Conservation (phyloP, 176 grass and related monocot genomes). For the Oryza nivara region DNA sequence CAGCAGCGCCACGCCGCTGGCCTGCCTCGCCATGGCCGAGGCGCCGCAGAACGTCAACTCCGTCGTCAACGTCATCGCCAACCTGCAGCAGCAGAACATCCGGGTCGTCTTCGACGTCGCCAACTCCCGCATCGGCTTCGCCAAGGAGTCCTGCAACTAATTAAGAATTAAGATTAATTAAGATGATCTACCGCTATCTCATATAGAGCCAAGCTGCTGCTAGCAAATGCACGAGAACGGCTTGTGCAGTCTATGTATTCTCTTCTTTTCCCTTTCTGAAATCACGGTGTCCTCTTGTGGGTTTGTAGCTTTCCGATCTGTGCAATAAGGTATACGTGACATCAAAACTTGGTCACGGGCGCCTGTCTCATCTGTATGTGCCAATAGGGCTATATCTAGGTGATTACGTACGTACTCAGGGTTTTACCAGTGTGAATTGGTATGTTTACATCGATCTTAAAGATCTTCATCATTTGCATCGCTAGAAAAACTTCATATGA, state of each 20-base stretch:
- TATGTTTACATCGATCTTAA: background rate
- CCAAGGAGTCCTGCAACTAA: constrained; percentile 73
- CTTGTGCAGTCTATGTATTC: background rate
- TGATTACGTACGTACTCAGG: background rate
- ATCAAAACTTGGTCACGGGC: constrained; percentile 40
- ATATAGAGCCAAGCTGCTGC: background rate
- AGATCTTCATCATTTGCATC: background rate
- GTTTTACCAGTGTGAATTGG: background rate
- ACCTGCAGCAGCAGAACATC: constrained; percentile 94
- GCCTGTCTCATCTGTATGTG: background rate
- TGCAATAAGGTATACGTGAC: constrained; percentile 44
- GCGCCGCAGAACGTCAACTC: constrained; percentile 80
- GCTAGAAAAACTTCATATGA: background rate
- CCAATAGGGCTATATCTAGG: background rate
- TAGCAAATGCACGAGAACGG: background rate
- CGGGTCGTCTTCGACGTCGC: constrained; percentile 77
- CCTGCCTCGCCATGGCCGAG: constrained; percentile 93
- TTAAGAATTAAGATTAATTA: background rate
- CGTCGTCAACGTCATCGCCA: constrained; percentile 92
- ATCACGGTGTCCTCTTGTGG: background rate
- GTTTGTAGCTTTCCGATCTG: background rate
- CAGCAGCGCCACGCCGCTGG: constrained; percentile 86
- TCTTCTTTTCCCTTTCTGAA: background rate
- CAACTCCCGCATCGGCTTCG: constrained; percentile 76
- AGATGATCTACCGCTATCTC: background rate